Evolutionary conservation across 1,284 basidiomycete genomes (phyloP), one percentile per base, ranked within the genome.

Genomic region (Golubevia sp.): DNA sequence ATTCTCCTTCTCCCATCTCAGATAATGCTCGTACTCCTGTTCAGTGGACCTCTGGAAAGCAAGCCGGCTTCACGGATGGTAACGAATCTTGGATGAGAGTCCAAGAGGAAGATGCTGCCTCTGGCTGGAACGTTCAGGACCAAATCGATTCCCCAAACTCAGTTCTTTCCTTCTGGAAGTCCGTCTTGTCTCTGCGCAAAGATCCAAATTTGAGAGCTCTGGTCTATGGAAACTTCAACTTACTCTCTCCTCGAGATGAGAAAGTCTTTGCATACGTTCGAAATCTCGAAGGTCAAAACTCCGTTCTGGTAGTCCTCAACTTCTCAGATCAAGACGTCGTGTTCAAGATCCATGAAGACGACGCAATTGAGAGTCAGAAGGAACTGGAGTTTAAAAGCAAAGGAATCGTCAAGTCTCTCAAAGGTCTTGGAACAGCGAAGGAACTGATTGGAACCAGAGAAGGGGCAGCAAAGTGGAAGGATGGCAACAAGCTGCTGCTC

Each of bases 211-310:
- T 34, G 30, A 34, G 11, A 34, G 30, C 30, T 34, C 11, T 74
- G n/a, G 55, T 65, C 1, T 88, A 89, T 66, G 90, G 90, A 5
- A 85, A 87, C 56, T 91, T 90, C 73, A 70, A 83, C 1, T 84
- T 88, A 25, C 68, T 89, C 4, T 84, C 86, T 15, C 74, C 84
- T 2, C 77, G 82, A 0, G 84, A 90, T 71, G 85, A 88, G 50
- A 71, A 86, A 20, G 85, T 89, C n/a, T 88, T 90, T 65, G 87
- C 87, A 0, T 90, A 87, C 73, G 84, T 85, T n/a, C 87, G 89
- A 44, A 63, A 78, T 8, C 80, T 84, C 2, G 72, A 88, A 6
- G 85, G 83, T 25, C 67, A 64, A 15, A 64, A 69, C n/a, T 55
- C 49, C 30, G 70, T 68, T 2, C 65, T 73, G 50, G 70, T 74